Conservation (phyloP, 2,329 filamentous ascomycete species). For the Colletotrichum higginsianum region DNA sequence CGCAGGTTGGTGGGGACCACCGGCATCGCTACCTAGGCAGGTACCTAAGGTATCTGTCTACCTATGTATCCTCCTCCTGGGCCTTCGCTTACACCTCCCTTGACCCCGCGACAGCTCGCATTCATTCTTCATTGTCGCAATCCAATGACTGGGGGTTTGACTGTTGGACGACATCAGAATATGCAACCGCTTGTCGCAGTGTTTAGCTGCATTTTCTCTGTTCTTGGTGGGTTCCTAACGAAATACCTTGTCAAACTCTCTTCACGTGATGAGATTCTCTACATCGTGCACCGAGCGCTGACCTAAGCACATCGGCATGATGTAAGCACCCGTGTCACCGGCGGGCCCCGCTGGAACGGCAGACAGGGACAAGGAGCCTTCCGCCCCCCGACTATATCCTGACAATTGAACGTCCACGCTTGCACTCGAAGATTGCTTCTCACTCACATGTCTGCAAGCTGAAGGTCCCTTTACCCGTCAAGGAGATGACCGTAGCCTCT, state of each 20-base stretch:
- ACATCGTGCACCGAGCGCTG: not conserved
- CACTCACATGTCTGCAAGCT: not conserved
- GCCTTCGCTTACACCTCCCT: not conserved
- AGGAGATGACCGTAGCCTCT: not conserved
- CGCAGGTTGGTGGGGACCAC: not conserved
- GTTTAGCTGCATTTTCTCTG: too few relatives aligned
- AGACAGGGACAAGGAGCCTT: slow-evolving; percentile 16
- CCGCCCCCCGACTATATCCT: not conserved
- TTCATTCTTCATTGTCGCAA: not conserved
- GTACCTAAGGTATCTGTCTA: too few relatives aligned
- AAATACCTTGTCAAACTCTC: too few relatives aligned
- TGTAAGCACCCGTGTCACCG: slow-evolving; percentile 1
- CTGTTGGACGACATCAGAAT: not conserved
- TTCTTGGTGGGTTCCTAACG: too few relatives aligned
- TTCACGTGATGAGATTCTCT: not conserved
- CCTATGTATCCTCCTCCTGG: not conserved
- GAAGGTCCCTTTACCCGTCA: not conserved
- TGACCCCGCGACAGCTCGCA: too few relatives aligned
- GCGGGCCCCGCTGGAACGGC: not conserved
- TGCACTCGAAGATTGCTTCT: not conserved
- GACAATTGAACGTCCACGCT: not conserved
- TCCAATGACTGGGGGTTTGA: not conserved
- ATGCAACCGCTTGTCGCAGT: not conserved
- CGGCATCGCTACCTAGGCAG: not conserved
- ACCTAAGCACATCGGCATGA: not conserved